Conservation (phyloP, 495 filamentous ascomycete species). For the Parathielavia hyrcaniae region DNA sequence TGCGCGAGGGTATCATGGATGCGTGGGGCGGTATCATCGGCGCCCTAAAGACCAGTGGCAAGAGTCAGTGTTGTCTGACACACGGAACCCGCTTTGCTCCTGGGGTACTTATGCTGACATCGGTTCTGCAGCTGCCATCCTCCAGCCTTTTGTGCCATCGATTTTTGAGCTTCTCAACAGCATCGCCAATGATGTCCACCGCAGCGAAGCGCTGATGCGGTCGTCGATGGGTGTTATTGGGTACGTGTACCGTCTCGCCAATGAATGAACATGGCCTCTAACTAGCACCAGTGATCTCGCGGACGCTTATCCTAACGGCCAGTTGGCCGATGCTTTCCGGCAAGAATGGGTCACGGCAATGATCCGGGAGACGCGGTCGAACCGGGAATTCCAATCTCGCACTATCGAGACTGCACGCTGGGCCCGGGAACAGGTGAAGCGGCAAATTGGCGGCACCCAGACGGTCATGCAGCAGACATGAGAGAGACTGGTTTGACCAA, state of each 20-base stretch:
- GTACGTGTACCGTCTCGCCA: slow-evolving; percentile 45
- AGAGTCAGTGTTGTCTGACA: slow-evolving; percentile 49
- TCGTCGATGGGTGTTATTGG: slow-evolving; percentile 94
- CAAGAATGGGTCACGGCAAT: slow-evolving; percentile 82
- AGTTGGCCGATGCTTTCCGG: slow-evolving; percentile 75
- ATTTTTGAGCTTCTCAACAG: slow-evolving; percentile 85
- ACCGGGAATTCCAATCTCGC: slow-evolving; percentile 71
- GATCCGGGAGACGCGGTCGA: slow-evolving; percentile 79
- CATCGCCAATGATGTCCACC: slow-evolving; percentile 72
- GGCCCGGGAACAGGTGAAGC: slow-evolving; percentile 95
- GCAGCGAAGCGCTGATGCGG: slow-evolving; percentile 85
- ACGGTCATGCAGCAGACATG: slow-evolving; percentile 45
- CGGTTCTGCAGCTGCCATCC: slow-evolving; percentile 49
- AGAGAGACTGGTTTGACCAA: slow-evolving; percentile 16
- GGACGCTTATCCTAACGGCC: slow-evolving; percentile 85
- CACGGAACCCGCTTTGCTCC: background rate
- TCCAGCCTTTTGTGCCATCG: slow-evolving; percentile 72
- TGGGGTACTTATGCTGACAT: slow-evolving; percentile 20
- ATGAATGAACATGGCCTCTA: background rate
- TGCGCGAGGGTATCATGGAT: slow-evolving; percentile 97
- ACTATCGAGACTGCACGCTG: slow-evolving; percentile 93
- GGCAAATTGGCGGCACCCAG: slow-evolving; percentile 59
- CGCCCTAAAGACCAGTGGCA: slow-evolving; percentile 76
- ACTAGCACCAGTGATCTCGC: slow-evolving; percentile 67
- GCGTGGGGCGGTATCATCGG: slow-evolving; percentile 94